phyloP scores from a whole-genome alignment of 106 monocot genomes.

The Narthecium ossifragum region DNA sequence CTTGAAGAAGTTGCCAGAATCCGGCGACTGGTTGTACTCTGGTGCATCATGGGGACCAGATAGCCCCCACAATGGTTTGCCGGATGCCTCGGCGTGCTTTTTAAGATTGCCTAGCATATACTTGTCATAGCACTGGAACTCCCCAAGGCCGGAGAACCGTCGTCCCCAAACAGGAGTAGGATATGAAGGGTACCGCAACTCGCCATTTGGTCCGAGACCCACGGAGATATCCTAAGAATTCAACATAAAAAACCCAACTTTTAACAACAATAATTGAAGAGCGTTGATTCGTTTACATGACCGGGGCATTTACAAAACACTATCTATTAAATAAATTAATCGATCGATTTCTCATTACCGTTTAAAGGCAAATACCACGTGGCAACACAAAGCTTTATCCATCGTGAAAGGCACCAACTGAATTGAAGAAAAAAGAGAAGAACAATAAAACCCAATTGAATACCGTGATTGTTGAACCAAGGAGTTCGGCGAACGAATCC shows the following conservation, averaged over 20 bases:
- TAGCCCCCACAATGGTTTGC: conserved; percentile 57
- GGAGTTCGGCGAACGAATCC: conserved; percentile 30
- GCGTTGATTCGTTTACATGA: no score
- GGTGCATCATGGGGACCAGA: conserved; percentile 62
- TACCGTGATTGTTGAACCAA: conserved; percentile 67
- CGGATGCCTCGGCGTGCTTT: conserved; percentile 26
- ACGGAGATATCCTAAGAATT: conserved; percentile 41
- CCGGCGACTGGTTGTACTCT: conserved; percentile 32
- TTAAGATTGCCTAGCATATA: conserved; percentile 46
- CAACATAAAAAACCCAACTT: neutral
- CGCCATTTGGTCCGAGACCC: conserved; percentile 59
- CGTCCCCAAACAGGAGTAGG: neutral
- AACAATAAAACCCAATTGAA: neutral
- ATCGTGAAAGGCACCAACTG: neutral
- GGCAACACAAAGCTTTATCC: no score
- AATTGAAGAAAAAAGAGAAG: neutral
- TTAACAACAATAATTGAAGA: no score
- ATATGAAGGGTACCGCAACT: conserved; percentile 61
- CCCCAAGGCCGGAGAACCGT: conserved; percentile 33
- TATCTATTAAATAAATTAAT: no score
- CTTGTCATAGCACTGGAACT: conserved; percentile 80
- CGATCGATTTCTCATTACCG: no score
- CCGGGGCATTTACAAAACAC: no score
- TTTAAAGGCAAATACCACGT: no score
- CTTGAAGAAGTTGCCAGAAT: conserved; percentile 42